Evolutionary conservation across 352 stramenopile genomes (phyloP).

Genomic region (Thraustotheca clavata): DNA sequence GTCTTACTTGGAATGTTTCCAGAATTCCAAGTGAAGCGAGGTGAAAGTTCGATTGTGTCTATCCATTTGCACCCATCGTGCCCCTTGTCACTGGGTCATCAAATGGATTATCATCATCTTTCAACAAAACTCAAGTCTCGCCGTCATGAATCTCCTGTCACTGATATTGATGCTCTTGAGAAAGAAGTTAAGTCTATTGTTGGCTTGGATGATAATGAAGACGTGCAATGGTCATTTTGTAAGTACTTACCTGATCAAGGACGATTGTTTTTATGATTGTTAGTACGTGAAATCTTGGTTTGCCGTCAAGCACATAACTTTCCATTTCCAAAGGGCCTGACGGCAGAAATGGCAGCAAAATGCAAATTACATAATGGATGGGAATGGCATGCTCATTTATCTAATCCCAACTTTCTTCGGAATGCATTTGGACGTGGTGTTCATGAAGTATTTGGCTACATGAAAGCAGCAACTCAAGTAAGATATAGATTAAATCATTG

Average conservation of each 20-base stretch:
- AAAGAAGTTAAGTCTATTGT: neutral
- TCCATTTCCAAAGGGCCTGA: constrained; percentile 41
- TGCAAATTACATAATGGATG: constrained; percentile 64
- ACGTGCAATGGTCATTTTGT: constrained; percentile 21
- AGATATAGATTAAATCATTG: neutral
- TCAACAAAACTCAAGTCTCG: constrained; percentile 13
- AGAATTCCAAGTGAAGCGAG: constrained; percentile 8
- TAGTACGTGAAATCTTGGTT: constrained; percentile 72
- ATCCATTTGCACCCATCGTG: constrained; percentile 16
- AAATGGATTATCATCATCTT: constrained; percentile 20
- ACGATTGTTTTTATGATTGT: neutral
- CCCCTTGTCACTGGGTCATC: constrained; percentile 15
- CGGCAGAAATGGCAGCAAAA: constrained; percentile 48
- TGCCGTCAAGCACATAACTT: constrained; percentile 52
- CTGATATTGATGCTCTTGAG: constrained; percentile 18
- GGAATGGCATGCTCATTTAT: constrained; percentile 65
- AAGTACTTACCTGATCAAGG: neutral
- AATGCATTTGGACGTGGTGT: constrained; percentile 52
- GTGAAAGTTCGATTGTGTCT: neutral
- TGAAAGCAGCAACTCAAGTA: constrained; percentile 22
- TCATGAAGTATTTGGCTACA: constrained; percentile 43
- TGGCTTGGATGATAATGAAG: constrained; percentile 15
- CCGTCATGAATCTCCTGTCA: constrained; percentile 14
- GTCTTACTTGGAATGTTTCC: constrained; percentile 66
- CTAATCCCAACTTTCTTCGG: constrained; percentile 57